These are phyloP conservation scores for Pyricularia pennisetigena DNA, from an alignment of 2,329 filamentous ascomycete genomes.

Conservation along the genomic window DNA sequence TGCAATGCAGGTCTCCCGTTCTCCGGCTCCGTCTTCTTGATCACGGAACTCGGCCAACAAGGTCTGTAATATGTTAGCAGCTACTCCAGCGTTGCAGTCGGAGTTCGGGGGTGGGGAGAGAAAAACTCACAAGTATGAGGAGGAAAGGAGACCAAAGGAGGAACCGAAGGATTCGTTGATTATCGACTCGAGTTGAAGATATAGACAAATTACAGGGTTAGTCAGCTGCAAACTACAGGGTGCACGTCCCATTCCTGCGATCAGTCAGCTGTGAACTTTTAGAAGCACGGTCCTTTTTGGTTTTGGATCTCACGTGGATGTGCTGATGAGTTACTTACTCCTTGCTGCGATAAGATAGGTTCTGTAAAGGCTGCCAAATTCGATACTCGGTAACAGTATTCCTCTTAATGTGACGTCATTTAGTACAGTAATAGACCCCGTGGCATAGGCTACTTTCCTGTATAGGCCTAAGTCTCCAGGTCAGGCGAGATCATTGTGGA, in stretches of 20 bases:
- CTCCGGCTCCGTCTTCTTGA: constrained; percentile 32
- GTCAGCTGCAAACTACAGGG: neutral
- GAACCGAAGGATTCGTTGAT: too few relatives aligned
- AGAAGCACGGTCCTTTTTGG: neutral
- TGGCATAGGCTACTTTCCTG: neutral
- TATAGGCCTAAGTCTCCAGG: neutral
- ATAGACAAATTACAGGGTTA: neutral
- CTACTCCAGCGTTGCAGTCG: neutral
- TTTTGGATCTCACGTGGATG: neutral
- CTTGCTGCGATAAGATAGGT: too few relatives aligned
- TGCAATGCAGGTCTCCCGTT: constrained; percentile 40
- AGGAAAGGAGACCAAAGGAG: constrained; percentile 2
- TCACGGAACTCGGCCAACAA: constrained; percentile 29
- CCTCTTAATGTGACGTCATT: neutral
- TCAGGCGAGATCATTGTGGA: neutral
- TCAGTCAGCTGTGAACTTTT: neutral
- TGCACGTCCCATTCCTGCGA: neutral
- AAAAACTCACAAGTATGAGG: constrained; percentile 21
- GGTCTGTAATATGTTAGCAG: constrained; percentile 17
- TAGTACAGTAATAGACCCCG: neutral
- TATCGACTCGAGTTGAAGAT: neutral
- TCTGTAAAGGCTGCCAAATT: neutral
- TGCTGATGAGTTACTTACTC: neutral
- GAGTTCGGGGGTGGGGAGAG: neutral
- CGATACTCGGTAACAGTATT: neutral